phyloP scores from a whole-genome alignment of 768 basidiomycete genomes.

The Amanita fuliginea region DNA sequence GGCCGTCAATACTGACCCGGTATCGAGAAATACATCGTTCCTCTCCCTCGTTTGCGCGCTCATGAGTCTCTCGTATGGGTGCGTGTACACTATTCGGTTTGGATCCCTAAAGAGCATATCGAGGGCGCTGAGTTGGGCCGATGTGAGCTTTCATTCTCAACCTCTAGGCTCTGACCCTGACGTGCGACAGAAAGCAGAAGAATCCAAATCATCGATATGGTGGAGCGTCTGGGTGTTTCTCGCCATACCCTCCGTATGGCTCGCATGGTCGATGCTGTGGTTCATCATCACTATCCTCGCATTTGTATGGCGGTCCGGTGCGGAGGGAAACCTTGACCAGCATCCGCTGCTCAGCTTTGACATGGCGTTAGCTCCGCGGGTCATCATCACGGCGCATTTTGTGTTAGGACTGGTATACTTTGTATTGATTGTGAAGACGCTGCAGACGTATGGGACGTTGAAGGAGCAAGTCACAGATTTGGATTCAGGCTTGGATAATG shows the following conservation, averaged over 20 bases:
- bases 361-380: slow-evolving; percentile 38
- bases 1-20: slow-evolving; percentile 36
- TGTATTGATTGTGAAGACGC: slow-evolving; percentile 45
- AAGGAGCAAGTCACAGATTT: neutral
- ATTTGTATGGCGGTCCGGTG: slow-evolving; percentile 63
- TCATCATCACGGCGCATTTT: slow-evolving; percentile 44
- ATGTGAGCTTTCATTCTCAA: slow-evolving; percentile 25
- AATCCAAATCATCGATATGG: slow-evolving; percentile 20
- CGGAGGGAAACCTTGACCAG: slow-evolving; percentile 25
- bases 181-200: slow-evolving; percentile 41
- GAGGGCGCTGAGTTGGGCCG: slow-evolving; percentile 59
- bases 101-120: slow-evolving; percentile 52
- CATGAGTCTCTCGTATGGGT: slow-evolving; percentile 54
- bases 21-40: slow-evolving; percentile 45
- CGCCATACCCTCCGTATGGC: slow-evolving; percentile 54
- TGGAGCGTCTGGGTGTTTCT: slow-evolving; percentile 28
- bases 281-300: slow-evolving; percentile 54
- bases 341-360: slow-evolving; percentile 24
- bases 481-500: too few species aligned
- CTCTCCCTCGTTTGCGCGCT: slow-evolving; percentile 47
- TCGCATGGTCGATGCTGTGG: slow-evolving; percentile 65
- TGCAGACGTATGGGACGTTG: slow-evolving; percentile 42
- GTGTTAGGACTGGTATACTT: slow-evolving; percentile 53
- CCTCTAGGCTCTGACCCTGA: neutral
- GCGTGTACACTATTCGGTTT: slow-evolving; percentile 55